Percentiles rank a stretch among this genome's conserved stretches.
phyloP scores from a whole-genome alignment of 805 yeast species.

The Jamesozyma rosinii region DNA sequence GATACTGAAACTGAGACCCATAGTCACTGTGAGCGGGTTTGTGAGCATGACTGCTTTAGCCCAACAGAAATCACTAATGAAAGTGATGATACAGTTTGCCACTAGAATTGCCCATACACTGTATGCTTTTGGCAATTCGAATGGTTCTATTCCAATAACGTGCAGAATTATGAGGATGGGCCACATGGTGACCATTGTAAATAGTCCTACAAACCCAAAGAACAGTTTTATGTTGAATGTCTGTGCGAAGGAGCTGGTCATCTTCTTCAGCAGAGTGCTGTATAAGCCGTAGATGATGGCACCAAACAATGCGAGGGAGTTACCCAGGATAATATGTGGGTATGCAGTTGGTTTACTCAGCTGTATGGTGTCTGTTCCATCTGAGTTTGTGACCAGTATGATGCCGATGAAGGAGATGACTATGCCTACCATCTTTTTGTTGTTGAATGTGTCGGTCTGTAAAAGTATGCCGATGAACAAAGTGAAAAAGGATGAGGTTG shows the following conservation, averaged over 20 bases:
- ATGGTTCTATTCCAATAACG: slow-evolving; percentile 48
- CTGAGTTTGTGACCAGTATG: slow-evolving; percentile 54
- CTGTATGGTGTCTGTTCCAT: slow-evolving; percentile 29
- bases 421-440: slow-evolving; percentile 55
- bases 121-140: slow-evolving; percentile 51
- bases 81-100: slow-evolving; percentile 62
- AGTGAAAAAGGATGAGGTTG: slow-evolving; percentile 86
- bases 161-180: slow-evolving; percentile 63
- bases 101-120: slow-evolving; percentile 39
- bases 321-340: slow-evolving; percentile 43
- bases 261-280: slow-evolving; percentile 71
- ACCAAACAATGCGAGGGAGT: slow-evolving; percentile 64
- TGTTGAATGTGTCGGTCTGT: slow-evolving; percentile 56
- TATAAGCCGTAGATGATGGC: slow-evolving; percentile 82
- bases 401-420: slow-evolving; percentile 66
- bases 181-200: slow-evolving; percentile 64
- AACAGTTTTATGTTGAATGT: slow-evolving; percentile 69
- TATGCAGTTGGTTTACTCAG: slow-evolving; percentile 21
- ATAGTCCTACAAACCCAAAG: slow-evolving; percentile 86
- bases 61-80: slow-evolving; percentile 85
- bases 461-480: slow-evolving; percentile 62
- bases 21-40: slow-evolving; percentile 85
- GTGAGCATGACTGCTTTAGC: slow-evolving; percentile 84
- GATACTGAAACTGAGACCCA: slow-evolving; percentile 84
- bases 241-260: slow-evolving; percentile 55